Evolutionary conservation across 2,329 filamentous ascomycete species (phyloP).

Genomic region (Helminthosporium solani): DNA sequence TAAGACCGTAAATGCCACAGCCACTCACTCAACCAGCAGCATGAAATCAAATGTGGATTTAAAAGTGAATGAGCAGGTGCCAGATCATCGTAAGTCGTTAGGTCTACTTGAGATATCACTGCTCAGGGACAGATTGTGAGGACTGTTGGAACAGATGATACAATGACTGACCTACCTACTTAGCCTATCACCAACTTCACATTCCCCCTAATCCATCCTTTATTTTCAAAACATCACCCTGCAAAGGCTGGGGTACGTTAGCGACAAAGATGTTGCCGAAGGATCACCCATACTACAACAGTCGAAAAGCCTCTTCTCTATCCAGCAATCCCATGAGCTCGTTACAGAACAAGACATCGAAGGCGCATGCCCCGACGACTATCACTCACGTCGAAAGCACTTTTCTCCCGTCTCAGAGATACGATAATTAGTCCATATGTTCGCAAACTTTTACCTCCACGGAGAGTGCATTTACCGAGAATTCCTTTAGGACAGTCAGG

Average conservation of each 20-base stretch:
- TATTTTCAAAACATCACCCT: conserved; percentile 4
- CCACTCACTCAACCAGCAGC: no score
- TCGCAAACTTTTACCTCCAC: background rate
- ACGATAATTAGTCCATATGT: background rate
- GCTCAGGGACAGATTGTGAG: no score
- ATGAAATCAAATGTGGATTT: no score
- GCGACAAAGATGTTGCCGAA: conserved; percentile 6
- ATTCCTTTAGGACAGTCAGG: background rate
- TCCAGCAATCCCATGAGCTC: conserved; percentile 6
- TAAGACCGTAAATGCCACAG: no score
- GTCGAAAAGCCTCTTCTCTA: conserved; percentile 11
- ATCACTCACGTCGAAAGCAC: background rate
- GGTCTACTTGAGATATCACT: background rate
- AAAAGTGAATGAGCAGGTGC: background rate
- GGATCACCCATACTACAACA: conserved; percentile 6
- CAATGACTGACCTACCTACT: background rate
- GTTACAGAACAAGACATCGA: conserved; percentile 6
- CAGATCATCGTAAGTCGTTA: background rate
- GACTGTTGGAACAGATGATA: no score
- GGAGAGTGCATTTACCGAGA: background rate
- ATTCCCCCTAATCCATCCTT: conserved; percentile 6
- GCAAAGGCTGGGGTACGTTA: conserved; percentile 12
- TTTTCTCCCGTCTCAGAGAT: background rate
- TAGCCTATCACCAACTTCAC: conserved; percentile 8
- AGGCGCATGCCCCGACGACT: conserved; percentile 3